Conservation (phyloP, 75 land plant species). For the Gnetum montanum region DNA sequence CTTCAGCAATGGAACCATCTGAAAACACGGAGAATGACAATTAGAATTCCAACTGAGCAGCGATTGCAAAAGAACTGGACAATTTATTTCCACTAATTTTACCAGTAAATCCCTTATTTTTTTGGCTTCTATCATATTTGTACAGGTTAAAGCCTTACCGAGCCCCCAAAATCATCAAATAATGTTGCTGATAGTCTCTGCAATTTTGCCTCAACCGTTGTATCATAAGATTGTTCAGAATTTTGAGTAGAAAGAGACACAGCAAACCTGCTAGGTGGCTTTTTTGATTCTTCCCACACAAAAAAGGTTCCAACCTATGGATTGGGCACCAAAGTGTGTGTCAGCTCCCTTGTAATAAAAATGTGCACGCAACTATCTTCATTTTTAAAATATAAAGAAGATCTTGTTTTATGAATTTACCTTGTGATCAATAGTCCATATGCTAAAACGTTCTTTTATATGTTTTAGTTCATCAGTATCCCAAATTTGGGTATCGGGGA, state of each 20-base stretch:
- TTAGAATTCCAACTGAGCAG: not conserved
- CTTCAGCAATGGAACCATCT: constrained; percentile 92
- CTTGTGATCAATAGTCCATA: constrained; percentile 79
- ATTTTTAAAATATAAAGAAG: no score
- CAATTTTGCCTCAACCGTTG: constrained; percentile 64
- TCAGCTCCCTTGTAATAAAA: no score
- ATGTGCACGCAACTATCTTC: no score
- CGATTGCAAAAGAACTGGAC: not conserved
- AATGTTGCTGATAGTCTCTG: constrained; percentile 61
- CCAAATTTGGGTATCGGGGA: constrained; percentile 72
- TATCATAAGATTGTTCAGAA: constrained; percentile 40
- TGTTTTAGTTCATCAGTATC: constrained; percentile 41
- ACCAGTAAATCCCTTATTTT: no score
- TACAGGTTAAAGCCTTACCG: constrained; percentile 39
- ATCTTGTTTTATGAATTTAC: no score
- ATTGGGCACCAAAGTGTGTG: no score
- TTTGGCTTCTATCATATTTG: no score
- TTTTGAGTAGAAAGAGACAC: constrained; percentile 43
- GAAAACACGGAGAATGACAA: constrained; percentile 13
- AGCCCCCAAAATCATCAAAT: constrained; percentile 92
- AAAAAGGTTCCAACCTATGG: constrained; percentile 60
- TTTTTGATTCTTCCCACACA: constrained; percentile 48
- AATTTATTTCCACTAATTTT: not conserved
- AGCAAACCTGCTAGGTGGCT: constrained; percentile 71
- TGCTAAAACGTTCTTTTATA: constrained; percentile 42